These are phyloP conservation scores for Colletotrichum tropicale DNA, from an alignment of 2,329 filamentous ascomycete species.

Conservation along the genomic window DNA sequence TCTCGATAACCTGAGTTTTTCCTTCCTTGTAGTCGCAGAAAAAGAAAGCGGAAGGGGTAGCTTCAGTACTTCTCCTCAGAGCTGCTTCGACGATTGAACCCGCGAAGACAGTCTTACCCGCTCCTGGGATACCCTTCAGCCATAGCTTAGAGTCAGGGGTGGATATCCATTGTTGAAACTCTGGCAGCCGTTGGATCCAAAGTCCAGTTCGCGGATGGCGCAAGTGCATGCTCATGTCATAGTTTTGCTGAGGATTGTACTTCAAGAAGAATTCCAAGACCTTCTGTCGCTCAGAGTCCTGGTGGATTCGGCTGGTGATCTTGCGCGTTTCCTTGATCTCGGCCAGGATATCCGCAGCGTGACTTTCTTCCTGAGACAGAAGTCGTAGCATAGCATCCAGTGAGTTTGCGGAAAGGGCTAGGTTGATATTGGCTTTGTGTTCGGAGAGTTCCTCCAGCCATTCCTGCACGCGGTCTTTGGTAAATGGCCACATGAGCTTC, in stretches of 20 bases:
- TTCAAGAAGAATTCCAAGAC: neutral
- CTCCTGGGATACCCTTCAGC: neutral
- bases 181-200: neutral
- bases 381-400: neutral
- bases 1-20: neutral
- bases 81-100: neutral
- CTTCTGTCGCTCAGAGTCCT: fast-evolving
- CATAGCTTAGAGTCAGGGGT: neutral
- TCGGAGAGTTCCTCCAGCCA: neutral
- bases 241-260: neutral
- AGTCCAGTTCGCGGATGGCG: neutral
- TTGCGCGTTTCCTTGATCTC: neutral
- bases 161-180: neutral
- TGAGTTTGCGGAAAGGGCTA: neutral
- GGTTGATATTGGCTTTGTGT: neutral
- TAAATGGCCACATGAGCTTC: neutral
- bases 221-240: neutral
- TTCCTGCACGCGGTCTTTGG: neutral
- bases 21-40: neutral
- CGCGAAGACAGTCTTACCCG: neutral
- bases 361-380: neutral
- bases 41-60: neutral
- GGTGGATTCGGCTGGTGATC: neutral
- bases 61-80: neutral
- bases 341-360: fast-evolving